A percentile compares a stretch with the other conserved stretches of the same genome.
Conservation (phyloP, 306 rosid species). For the Quercus rubra region DNA sequence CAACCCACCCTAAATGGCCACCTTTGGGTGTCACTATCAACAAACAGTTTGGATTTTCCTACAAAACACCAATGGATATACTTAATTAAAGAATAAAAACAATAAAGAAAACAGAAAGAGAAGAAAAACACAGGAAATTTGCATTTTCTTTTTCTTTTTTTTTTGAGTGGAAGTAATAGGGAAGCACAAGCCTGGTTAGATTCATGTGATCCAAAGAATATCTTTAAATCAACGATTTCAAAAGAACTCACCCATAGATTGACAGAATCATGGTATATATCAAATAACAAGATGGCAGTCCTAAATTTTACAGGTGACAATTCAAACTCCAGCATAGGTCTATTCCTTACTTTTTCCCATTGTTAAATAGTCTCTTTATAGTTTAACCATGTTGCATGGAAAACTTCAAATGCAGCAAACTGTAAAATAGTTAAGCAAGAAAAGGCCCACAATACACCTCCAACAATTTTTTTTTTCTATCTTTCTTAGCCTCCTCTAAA, state of each 20-base stretch:
- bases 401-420: not conserved
- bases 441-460: not conserved
- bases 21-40: slow-evolving; percentile 90
- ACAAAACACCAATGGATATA: slow-evolving; percentile 20
- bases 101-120: not conserved
- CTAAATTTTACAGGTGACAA: not conserved
- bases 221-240: not conserved
- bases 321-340: not conserved
- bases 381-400: not conserved
- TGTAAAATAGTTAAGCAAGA: not conserved
- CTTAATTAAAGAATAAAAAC: not conserved
- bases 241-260: not conserved
- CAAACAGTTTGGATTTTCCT: slow-evolving; percentile 86
- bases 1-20: slow-evolving; percentile 96
- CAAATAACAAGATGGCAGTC: not conserved
- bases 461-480: not conserved
- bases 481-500: not conserved
- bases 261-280: not conserved
- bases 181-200: not conserved
- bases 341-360: not conserved
- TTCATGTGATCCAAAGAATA: not conserved
- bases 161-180: not conserved
- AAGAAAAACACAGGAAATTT: not conserved
- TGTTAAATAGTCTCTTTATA: not conserved
- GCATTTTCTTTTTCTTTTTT: not conserved